These are phyloP conservation scores for Planoprotostelium fungivorum DNA, from an alignment of 78 protist species.

Conservation along the genomic window DNA sequence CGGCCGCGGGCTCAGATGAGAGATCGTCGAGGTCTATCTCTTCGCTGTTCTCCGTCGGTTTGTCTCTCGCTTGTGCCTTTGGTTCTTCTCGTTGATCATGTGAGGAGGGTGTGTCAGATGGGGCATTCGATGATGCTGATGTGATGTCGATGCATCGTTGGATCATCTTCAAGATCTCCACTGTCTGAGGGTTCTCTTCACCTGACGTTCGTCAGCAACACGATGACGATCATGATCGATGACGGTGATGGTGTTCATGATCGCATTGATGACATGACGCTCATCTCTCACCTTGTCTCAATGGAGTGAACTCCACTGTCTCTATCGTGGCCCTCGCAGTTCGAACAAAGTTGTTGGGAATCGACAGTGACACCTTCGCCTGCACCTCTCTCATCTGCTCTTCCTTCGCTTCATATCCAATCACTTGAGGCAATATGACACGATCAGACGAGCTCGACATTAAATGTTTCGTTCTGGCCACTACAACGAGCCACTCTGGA, in stretches of 20 bases:
- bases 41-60: not conserved
- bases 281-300: not conserved
- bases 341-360: not conserved
- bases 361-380: not conserved
- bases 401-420: not conserved
- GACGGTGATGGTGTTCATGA: too few relatives aligned
- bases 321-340: not conserved
- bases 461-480: slow-evolving; percentile 4
- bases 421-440: not conserved
- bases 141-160: not conserved
- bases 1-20: not conserved
- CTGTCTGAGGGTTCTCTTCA: not conserved
- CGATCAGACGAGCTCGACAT: not conserved
- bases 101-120: not conserved
- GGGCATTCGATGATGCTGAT: not conserved
- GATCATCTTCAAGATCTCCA: not conserved
- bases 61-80: too few relatives aligned
- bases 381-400: not conserved
- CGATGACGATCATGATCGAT: too few relatives aligned
- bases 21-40: not conserved
- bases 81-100: not conserved
- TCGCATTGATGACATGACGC: too few relatives aligned
- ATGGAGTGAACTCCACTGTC: not conserved
- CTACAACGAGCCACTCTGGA: slow-evolving; percentile 73
- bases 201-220: not conserved